Base-by-base conservation (phyloP, 2,329 filamentous ascomycete species). In the Elsinoe arachidis region DNA sequence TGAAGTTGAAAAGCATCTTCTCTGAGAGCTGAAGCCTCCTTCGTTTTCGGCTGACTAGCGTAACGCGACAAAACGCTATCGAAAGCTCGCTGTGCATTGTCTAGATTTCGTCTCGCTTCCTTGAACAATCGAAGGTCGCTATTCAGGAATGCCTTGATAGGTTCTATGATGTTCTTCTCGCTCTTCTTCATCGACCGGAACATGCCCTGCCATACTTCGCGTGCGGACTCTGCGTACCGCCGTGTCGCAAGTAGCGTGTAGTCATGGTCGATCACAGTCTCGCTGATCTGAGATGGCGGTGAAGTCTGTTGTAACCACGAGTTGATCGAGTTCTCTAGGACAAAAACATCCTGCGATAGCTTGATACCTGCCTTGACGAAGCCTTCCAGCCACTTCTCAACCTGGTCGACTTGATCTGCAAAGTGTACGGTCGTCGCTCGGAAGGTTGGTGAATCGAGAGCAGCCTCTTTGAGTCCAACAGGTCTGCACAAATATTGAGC, bases 1-100 rank as follows among this genome's bases (percentile, higher is more conserved):
- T 96, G 93, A 37, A 97, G 83, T 68, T 93, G 86, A 67, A 99
- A 99, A 0, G 93, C 93, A 72, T 99, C 93, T 71, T 99, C 93
- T 60, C 93, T 82, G 57, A 99, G 77, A 1, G 90, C 83, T 0
- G 90, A 96, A 0, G 92, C 83, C 71, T 99, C 93, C 73, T 97
- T 99, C 5, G 89, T 86, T 76, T 96, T 97, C 63, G 85, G 87
- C 72, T 96, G 90, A 2, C 81, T 78, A 4, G 90, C 81, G 68
- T 95, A 97, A 59, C 91, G 84, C 19, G 88, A 82, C 58, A 96
- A 80, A 2, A 88, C 83, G 56, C 81, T 80, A 69, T 99, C 93
- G 66, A 91, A 96, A 2, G 82, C 80, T 72, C 90, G 89, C 72
- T 99, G 93, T 0, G 88, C 79, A 47, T 82, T 76, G 59, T 96